Evolutionary conservation across 1,284 basidiomycete species (phyloP).

Genomic region (Apiotrichum gamsii): DNA sequence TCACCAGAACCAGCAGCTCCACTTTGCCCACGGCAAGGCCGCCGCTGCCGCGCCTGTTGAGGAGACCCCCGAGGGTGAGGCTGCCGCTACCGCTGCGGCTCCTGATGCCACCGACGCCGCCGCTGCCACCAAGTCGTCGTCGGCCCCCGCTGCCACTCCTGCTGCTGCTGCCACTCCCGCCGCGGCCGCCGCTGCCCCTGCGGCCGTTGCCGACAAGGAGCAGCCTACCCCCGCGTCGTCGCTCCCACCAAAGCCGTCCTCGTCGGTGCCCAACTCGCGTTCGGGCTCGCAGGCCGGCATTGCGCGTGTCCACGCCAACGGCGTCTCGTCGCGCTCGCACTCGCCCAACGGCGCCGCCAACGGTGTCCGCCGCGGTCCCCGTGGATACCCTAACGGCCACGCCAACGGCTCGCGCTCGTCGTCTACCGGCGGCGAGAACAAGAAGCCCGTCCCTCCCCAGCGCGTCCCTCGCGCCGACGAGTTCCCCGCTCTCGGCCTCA

Average conservation of each 20-base stretch:
- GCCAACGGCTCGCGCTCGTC: constrained; percentile 19
- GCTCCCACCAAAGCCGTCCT: constrained; percentile 30
- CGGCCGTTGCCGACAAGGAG: constrained; percentile 13
- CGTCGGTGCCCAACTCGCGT: constrained; percentile 25
- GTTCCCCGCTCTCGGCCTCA: constrained; percentile 43
- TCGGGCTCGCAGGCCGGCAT: constrained; percentile 41
- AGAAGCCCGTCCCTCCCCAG: constrained; percentile 27
- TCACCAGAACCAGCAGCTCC: constrained; percentile 25
- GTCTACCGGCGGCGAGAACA: constrained; percentile 14
- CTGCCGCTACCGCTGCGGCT: constrained; percentile 3
- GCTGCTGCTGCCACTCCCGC: constrained; percentile 5
- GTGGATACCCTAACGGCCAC: constrained; percentile 15
- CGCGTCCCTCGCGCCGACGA: constrained; percentile 46
- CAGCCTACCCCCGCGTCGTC: constrained; percentile 8
- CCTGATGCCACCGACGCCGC: background rate
- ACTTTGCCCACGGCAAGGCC: constrained; percentile 4
- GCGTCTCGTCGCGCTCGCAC: constrained; percentile 36
- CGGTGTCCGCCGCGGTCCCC: constrained; percentile 8
- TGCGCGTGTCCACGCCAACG: constrained; percentile 34
- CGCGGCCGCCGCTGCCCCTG: constrained; percentile 10
- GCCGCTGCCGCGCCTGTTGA: constrained; percentile 2
- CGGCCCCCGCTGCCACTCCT: constrained; percentile 6
- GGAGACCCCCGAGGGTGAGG: constrained; percentile 1
- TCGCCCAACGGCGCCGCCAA: constrained; percentile 29
- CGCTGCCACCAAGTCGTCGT: background rate